Conservation (phyloP, 169 alveolate genomes). For the Plasmodium ovale region DNA sequence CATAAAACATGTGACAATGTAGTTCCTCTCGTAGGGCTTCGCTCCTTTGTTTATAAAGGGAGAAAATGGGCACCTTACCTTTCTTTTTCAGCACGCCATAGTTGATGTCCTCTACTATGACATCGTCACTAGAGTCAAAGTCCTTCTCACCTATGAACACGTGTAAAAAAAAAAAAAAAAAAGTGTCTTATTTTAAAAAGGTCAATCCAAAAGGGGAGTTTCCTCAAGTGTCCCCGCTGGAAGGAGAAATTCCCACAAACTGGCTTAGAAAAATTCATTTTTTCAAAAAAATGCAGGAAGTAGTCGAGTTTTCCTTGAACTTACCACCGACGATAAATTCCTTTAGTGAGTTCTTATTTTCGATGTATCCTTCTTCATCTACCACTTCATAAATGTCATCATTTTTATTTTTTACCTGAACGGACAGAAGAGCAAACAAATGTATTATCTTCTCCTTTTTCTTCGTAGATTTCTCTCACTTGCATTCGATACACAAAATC, state of each 20-base stretch:
- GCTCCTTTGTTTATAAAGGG: not conserved
- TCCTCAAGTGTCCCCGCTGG: too few species aligned
- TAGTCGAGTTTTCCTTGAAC: too few species aligned
- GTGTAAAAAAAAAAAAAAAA: not conserved
- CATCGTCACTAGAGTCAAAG: conserved; percentile 74
- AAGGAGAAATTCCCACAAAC: not conserved
- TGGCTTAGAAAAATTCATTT: too few species aligned
- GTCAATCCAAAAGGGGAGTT: not conserved
- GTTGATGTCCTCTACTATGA: conserved; percentile 25
- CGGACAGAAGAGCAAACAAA: not conserved
- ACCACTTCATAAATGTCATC: conserved; percentile 69
- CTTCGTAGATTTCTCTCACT: too few species aligned
- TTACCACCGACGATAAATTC: conserved; percentile 70
- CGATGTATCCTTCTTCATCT: conserved; percentile 71
- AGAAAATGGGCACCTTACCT: not conserved
- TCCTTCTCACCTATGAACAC: conserved; percentile 47
- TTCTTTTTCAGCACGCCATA: conserved; percentile 30
- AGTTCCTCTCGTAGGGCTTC: not conserved
- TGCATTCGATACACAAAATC: too few species aligned
- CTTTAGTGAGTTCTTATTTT: conserved; percentile 56
- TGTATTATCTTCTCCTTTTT: not conserved
- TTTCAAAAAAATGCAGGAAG: too few species aligned
- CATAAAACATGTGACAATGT: not conserved
- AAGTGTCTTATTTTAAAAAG: not conserved
- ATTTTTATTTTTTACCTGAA: conserved; percentile 56